phyloP scores from a whole-genome alignment of 495 filamentous ascomycete species.

The Cudoniella acicularis region DNA sequence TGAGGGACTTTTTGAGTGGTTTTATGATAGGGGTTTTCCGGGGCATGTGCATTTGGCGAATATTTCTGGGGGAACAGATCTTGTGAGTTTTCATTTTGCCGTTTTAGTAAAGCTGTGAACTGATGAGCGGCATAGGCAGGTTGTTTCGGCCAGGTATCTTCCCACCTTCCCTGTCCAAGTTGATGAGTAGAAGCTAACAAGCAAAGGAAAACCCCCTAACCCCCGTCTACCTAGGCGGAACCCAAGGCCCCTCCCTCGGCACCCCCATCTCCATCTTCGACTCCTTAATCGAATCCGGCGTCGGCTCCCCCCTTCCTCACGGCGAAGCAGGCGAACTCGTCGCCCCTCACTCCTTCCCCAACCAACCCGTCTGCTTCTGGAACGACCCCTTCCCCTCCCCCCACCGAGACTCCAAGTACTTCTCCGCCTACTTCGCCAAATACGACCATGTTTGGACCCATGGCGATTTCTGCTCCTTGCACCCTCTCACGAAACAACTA shows the following conservation, averaged over 20 bases:
- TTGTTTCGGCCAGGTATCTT: conserved; percentile 51
- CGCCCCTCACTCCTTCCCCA: conserved; percentile 64
- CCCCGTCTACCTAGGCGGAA: conserved; percentile 70
- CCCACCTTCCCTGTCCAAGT: background rate
- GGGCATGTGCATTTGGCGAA: conserved; percentile 60
- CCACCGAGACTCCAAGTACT: conserved; percentile 46
- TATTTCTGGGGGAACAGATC: conserved; percentile 75
- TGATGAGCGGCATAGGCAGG: conserved; percentile 41
- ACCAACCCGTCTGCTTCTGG: conserved; percentile 56
- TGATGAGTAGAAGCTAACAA: background rate
- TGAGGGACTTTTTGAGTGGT: conserved; percentile 72
- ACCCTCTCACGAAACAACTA: conserved; percentile 62
- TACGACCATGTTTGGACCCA: conserved; percentile 77
- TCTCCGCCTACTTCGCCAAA: conserved; percentile 66
- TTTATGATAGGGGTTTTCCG: conserved; percentile 77
- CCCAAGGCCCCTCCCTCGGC: conserved; percentile 60
- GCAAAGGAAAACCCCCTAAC: conserved; percentile 58
- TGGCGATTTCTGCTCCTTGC: conserved; percentile 70
- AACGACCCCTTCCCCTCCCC: background rate
- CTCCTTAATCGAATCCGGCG: conserved; percentile 46
- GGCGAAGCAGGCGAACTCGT: conserved; percentile 74
- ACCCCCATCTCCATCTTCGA: conserved; percentile 66
- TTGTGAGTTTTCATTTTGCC: conserved; percentile 36
- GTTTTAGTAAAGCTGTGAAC: background rate
- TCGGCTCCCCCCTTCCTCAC: conserved; percentile 47